These are phyloP conservation scores for Rhodotorula glutinis DNA, from an alignment of 1,284 basidiomycete genomes.

Conservation along the genomic window DNA sequence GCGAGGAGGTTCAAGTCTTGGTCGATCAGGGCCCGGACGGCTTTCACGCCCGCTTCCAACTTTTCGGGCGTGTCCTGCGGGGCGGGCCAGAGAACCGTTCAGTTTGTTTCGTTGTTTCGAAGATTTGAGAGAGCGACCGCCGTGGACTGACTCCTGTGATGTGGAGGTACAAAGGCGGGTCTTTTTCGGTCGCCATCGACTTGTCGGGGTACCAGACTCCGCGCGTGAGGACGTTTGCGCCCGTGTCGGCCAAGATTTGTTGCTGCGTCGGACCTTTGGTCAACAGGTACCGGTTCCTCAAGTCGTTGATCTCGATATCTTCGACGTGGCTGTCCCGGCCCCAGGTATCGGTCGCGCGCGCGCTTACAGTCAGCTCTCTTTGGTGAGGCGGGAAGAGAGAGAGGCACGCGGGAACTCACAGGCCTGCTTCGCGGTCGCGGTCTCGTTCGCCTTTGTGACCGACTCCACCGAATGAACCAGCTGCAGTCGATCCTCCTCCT, in stretches of 20 bases:
- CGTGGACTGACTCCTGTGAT: constrained; percentile 62
- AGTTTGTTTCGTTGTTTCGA: neutral
- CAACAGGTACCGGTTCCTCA: constrained; percentile 89
- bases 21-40: constrained; percentile 75
- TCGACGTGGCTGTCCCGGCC: constrained; percentile 59
- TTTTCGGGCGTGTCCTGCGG: constrained; percentile 63
- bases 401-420: neutral
- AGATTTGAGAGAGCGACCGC: neutral
- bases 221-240: constrained; percentile 83
- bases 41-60: constrained; percentile 71
- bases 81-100: neutral
- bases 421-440: constrained; percentile 10
- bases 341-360: neutral
- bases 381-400: neutral
- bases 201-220: constrained; percentile 92
- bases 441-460: constrained; percentile 6
- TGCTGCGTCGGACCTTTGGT: constrained; percentile 91
- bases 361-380: too few relatives aligned
- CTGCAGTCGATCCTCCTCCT: neutral
- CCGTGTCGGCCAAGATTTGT: constrained; percentile 79
- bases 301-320: constrained; percentile 97
- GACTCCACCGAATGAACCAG: neutral
- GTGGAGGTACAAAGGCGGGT: constrained; percentile 92
- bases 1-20: constrained; percentile 78
- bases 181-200: constrained; percentile 79